Base-by-base conservation (phyloP, 2,329 filamentous ascomycete genomes). In the Juglanconis oblonga region DNA sequence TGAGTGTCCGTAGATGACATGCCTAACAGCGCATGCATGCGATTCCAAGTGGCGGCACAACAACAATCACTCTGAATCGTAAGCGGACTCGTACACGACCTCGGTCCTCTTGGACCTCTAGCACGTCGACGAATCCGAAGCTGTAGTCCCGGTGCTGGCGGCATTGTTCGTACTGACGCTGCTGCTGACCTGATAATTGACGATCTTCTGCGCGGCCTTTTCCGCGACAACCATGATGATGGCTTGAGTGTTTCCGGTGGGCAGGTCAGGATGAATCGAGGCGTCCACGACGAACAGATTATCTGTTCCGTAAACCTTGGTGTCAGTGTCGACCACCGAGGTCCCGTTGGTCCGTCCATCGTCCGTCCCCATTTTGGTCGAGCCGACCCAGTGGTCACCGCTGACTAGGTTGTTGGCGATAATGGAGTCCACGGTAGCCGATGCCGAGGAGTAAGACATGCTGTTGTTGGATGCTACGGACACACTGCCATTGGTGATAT, bases 201-300 rank as follows among this genome's bases (percentile, higher is more conserved):
- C 52, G 42, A 68, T 66, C 56, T 62, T 62, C 55, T 64, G 69
- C 14, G 69, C 66, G 1, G 76, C 76, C 29, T 70, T 71, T 67
- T 78, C 76, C 11, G 76, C 69, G 4, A 69, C 73, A 14, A 73
- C 68, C 17, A 78, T 73, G 48, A 77, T 76, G 64, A 76, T 75
- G 5, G 73, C 67, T n/a, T 73, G 72, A 0, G 86, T 86, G 69
- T 89, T 89, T 40, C 84, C 84, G 3, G 84, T 83, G 14, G 84
- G 79, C 49, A 87, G 80, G 61, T 86, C 86, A 0, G 86, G 86
- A 74, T 87, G 86, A 67, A 88, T 85, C 55, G 79, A 80, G 3
- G 81, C 85, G 67, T 88, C 85, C 9, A 87, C 81, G 7, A 87
- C 81, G 67, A 85, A 86, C 33, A 87, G 73, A 71, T 87, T 87